Evolutionary conservation across 208 protist species (phyloP).

Genomic region (Hexamita inflata): DNA sequence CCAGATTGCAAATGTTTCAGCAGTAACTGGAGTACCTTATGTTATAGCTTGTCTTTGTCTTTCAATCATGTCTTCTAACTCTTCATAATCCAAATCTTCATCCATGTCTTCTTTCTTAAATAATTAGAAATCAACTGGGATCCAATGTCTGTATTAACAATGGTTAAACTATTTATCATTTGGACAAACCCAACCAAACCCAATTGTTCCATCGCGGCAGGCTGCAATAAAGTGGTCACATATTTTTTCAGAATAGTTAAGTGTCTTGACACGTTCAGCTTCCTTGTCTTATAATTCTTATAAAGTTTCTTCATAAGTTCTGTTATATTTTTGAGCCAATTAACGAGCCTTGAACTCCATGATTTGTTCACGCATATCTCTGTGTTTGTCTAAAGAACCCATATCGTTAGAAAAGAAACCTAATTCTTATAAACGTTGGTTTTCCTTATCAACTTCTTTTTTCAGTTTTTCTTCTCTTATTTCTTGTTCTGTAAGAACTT

Average conservation of each 20-base stretch:
- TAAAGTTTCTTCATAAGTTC: background rate
- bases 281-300: background rate
- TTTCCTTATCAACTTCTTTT: background rate
- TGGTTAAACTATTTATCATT: background rate
- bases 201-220: background rate
- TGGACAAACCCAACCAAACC: background rate
- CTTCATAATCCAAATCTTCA: conserved; percentile 22
- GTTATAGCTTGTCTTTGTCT: background rate
- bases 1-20: background rate
- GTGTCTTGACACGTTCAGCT: background rate
- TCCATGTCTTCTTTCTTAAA: conserved; percentile 1
- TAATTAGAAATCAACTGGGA: background rate
- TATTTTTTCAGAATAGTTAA: background rate
- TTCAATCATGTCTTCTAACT: conserved; percentile 17
- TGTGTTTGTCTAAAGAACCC: background rate
- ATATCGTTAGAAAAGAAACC: background rate
- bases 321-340: background rate
- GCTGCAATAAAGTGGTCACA: conserved; percentile 4
- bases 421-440: background rate
- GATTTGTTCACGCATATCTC: conserved; percentile 24
- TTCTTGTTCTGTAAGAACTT: background rate
- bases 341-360: conserved; percentile 2
- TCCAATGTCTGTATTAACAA: conserved; percentile 15
- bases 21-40: background rate
- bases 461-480: background rate